Evolutionary conservation across 768 basidiomycete genomes (phyloP), one percentile per base, ranked within the genome.

Genomic region (Boletus insuetus): DNA sequence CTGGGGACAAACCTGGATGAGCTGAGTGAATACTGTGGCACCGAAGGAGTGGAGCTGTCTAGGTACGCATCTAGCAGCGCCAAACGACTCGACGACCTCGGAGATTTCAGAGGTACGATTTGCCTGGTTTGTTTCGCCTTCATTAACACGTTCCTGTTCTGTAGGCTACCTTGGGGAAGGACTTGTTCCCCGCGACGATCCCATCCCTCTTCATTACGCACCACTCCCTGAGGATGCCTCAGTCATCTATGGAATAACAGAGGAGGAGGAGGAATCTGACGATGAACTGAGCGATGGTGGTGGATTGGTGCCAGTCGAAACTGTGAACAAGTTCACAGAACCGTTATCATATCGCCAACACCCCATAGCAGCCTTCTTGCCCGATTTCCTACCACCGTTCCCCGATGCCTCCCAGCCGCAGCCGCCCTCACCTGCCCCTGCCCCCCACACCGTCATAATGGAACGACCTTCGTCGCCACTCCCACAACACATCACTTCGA

Each of bases 1-100:
- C 75, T 92, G 16, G 91, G 91, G 17, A 78, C 89, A 1, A 79
- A 77, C 41, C 53, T 89, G 22, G 82, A 87, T 9, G 91, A 94
- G 67, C 73, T 94, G 51, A 72, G 65, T 24, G 86, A 87, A 54
- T 91, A 88, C 62, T 80, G 77, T 49, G 66, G 71, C n/a, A 74
- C 80, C 1, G 90, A 92, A 69, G 89, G 81, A 19, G 75, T 75
- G 62, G 90, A 92, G 62, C 68, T 91, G 54, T 77, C 79, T 24
- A 80, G 86, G 35, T 90, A 90, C 68, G 82, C 84, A 7, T 70
- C 81, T 6, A 82, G 84, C 66, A 83, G 84, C 6, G 75, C 76
- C 40, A 77, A 85, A 62, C 76, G 89, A 62, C 75, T 83, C 12
- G 89, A 91, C 67, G 89, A 91, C 66, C 70, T 92, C 65, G 74